Base-by-base conservation (phyloP, 257 asterid genomes). In the Solanum piurae region DNA sequence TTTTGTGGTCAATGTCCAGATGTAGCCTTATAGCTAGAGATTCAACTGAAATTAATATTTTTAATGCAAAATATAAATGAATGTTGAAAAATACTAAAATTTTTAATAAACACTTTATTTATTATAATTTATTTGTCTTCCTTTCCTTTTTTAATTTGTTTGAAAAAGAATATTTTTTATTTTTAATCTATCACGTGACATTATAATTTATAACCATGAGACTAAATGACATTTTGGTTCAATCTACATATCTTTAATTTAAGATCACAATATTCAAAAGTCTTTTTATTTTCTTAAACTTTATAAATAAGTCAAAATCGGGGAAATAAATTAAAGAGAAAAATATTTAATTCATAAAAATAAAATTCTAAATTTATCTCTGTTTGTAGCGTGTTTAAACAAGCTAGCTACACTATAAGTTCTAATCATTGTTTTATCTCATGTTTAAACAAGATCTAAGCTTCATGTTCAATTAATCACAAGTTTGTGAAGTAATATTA, bases 241-340 rank as follows among this genome's bases (percentile, higher is more conserved):
- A 64, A 25, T 25, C 4, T n/a, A 64, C 8, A 3, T 12, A 12
- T 5, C 0, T 25, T 66, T 66, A 25, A 12, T n/a, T 64, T 64
- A 64, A 64, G 8, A 25, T 2, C 7, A 62, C 3, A 25, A 64
- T 64, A 23, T 66, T 66, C 4, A 25, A 66, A 64, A 25, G 0
- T 10, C 2, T 9, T 10, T 64, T 66, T 46, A 64, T 6, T 66
- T 25, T 66, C 5, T 11, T 11, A 64, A 64, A 64, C 6, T 64
- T 5, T 5, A 12, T 25, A 4, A 9, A 46, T 5, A 5, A 64
- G 3, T 66, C 1, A 25, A 64, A 5, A 64, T 64, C 7, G 5
- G 3, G 25, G 0, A 27, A 25, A 12, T 0, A 12, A 66, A 25
- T 5, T 64, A 5, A 27, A 25, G 11, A 1, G 1, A 1, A 25